phyloP scores from a whole-genome alignment of 805 yeast species.

The Zygoascus flipseniorum region DNA sequence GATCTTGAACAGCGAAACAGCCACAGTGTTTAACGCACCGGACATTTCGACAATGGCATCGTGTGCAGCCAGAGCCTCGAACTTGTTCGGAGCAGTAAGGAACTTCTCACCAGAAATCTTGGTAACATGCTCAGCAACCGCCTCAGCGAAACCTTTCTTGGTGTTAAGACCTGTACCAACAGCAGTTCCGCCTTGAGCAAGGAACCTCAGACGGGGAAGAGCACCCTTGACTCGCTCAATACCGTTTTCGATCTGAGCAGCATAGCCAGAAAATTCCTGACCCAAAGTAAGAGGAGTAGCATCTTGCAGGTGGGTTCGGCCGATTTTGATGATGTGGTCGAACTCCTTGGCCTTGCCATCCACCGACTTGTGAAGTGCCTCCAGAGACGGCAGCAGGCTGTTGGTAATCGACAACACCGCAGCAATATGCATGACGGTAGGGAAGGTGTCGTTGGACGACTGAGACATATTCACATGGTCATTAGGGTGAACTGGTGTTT shows the following conservation, averaged over 20 bases:
- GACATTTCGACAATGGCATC: slow-evolving; percentile 97
- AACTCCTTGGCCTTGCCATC: slow-evolving; percentile 76
- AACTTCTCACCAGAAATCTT: slow-evolving; percentile 82
- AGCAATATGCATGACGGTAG: slow-evolving; percentile 99
- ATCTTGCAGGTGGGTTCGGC: slow-evolving; percentile 98
- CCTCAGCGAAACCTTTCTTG: slow-evolving; percentile 76
- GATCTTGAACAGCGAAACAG: slow-evolving; percentile 87
- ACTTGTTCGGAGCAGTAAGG: slow-evolving; percentile 95
- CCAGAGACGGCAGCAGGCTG: slow-evolving; percentile 72
- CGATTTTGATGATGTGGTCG: slow-evolving; percentile 85
- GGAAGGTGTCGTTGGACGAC: slow-evolving; percentile 98
- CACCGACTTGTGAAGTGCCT: slow-evolving; percentile 69
- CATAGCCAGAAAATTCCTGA: slow-evolving; percentile 96
- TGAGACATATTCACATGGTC: slow-evolving; percentile 98
- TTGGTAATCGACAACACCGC: slow-evolving; percentile 83
- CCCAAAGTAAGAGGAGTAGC: slow-evolving; percentile 98
- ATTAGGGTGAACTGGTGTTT: slow-evolving; percentile 93
- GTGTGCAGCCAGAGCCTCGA: slow-evolving; percentile 98
- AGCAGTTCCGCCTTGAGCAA: slow-evolving; percentile 99
- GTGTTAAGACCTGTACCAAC: slow-evolving; percentile 99
- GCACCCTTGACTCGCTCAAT: slow-evolving; percentile 73
- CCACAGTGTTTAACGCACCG: slow-evolving; percentile 93
- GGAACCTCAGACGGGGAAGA: slow-evolving; percentile 64
- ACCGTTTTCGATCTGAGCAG: slow-evolving; percentile 86
- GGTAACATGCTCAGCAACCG: slow-evolving; percentile 79